phyloP scores from a whole-genome alignment of 1,139 yeast genomes.

The Geotrichum reessii region DNA sequence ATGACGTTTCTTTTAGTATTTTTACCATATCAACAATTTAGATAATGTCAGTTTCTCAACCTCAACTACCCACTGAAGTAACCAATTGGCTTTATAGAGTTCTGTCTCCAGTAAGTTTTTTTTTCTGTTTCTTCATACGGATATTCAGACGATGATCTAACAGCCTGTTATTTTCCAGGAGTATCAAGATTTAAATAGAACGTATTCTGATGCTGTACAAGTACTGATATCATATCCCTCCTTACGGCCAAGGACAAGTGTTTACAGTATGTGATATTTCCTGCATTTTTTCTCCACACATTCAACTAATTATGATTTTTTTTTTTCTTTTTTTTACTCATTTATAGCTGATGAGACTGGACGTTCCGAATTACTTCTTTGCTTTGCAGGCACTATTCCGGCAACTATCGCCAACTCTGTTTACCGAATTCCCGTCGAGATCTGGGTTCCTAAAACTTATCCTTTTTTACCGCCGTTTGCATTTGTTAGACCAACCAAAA shows the following conservation, averaged over 20 bases:
- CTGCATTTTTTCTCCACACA: not conserved
- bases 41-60: not conserved
- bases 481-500: slow-evolving; percentile 50
- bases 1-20: too few species aligned
- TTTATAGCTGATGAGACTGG: slow-evolving; percentile 48
- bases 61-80: slow-evolving; percentile 9
- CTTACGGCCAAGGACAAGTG: slow-evolving; percentile 64
- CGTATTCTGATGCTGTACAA: slow-evolving; percentile 9
- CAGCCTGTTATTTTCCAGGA: not conserved
- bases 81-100: slow-evolving; percentile 13
- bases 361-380: slow-evolving; percentile 51
- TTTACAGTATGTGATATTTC: slow-evolving; percentile 41
- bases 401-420: slow-evolving; percentile 32
- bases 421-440: slow-evolving; percentile 52
- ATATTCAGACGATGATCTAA: not conserved
- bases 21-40: not conserved
- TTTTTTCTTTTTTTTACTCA: too few species aligned
- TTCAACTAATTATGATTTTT: too few species aligned
- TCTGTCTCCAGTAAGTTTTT: slow-evolving; percentile 9
- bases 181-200: slow-evolving; percentile 12
- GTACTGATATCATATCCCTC: slow-evolving; percentile 39
- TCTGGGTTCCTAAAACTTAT: slow-evolving; percentile 74
- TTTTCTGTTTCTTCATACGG: not conserved
- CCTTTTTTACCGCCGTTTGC: slow-evolving; percentile 61
- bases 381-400: slow-evolving; percentile 55